These are phyloP conservation scores for Elongisporangium senticosum DNA, from an alignment of 352 stramenopile species.

Conservation along the genomic window DNA sequence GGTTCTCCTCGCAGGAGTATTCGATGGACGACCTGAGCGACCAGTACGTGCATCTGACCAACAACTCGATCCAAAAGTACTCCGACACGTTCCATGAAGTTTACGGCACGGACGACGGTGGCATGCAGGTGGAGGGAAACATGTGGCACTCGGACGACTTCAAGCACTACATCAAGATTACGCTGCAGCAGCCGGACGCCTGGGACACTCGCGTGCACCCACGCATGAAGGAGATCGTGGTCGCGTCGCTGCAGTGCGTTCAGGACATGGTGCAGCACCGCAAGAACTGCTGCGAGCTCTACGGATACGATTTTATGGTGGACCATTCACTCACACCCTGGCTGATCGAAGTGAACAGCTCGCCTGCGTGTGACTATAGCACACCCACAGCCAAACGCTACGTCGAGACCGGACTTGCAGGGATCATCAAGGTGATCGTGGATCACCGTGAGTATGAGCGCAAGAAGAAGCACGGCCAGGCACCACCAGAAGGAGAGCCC, in stretches of 20 bases:
- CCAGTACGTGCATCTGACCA: slow-evolving; percentile 90
- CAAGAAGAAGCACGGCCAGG: slow-evolving; percentile 24
- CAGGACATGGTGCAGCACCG: slow-evolving; percentile 86
- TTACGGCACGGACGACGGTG: slow-evolving; percentile 60
- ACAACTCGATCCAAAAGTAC: slow-evolving; percentile 93
- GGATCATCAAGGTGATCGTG: slow-evolving; percentile 88
- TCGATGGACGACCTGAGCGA: slow-evolving; percentile 77
- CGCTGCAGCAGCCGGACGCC: slow-evolving; percentile 22
- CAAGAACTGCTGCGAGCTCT: slow-evolving; percentile 90
- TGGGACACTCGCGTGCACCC: slow-evolving; percentile 56
- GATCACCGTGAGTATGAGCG: slow-evolving; percentile 72
- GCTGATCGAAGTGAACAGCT: slow-evolving; percentile 93
- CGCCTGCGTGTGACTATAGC: slow-evolving; percentile 91
- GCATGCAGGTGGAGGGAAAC: slow-evolving; percentile 58
- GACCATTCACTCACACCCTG: slow-evolving; percentile 79
- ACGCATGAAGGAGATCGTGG: slow-evolving; percentile 86
- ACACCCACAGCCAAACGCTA: slow-evolving; percentile 87
- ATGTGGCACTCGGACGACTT: slow-evolving; percentile 82
- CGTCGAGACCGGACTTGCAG: slow-evolving; percentile 75
- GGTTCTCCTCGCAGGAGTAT: slow-evolving; percentile 86
- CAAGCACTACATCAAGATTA: slow-evolving; percentile 33
- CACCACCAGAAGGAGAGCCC: slow-evolving; percentile 23
- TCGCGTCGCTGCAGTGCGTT: slow-evolving; percentile 78
- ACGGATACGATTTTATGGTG: slow-evolving; percentile 94
- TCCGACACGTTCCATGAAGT: slow-evolving; percentile 85